Base-by-base conservation (phyloP, 768 basidiomycete genomes). In the Saitozyma sp. region DNA sequence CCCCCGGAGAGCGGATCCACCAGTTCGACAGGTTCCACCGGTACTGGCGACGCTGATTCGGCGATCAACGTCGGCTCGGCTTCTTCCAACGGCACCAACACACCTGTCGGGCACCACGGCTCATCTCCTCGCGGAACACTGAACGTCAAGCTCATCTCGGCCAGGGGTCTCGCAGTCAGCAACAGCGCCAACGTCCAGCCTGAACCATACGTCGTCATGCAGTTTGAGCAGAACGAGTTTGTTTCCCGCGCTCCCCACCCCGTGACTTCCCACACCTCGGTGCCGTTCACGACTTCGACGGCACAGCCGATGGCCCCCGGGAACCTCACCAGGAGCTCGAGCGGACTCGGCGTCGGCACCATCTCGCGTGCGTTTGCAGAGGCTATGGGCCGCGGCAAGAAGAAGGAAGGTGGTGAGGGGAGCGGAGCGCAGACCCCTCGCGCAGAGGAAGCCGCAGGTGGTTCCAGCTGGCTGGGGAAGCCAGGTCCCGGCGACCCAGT, bases 201-300 rank as follows among this genome's bases (percentile, higher is more conserved):
- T 11, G 71, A 78, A 63, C 79, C 79, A 11, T 98, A 99, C 78
- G 90, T 93, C 71, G 94, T 98, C 78, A 93, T 94, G 69, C 90
- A 93, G 80, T 99, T 97, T 80, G 96, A 99, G 83, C 90, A 98
- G 81, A 97, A 92, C 84, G 96, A 99, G 81, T 99, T 97, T 76
- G 88, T 99, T 78, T 88, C 88, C 70, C 83, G 96, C 17, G 76
- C 76, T 42, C 72, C 76, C 9, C 68, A 66, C 42, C 75, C 73
- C 14, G 69, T 65, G 17, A 49, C 70, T 17, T 68, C 75, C 14
- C 65, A 63, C 39, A 43, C 63, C 9, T 62, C 66, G 37, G 74
- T 76, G 3, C 70, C 73, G 6, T 77, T 77, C 64, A 77, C 75
- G 6, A 72, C 71, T 1, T 65, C 73, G 8, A 67, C 71, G 17